Base-by-base conservation (phyloP, 2,329 filamentous ascomycete genomes). In the Penicillium paneum region DNA sequence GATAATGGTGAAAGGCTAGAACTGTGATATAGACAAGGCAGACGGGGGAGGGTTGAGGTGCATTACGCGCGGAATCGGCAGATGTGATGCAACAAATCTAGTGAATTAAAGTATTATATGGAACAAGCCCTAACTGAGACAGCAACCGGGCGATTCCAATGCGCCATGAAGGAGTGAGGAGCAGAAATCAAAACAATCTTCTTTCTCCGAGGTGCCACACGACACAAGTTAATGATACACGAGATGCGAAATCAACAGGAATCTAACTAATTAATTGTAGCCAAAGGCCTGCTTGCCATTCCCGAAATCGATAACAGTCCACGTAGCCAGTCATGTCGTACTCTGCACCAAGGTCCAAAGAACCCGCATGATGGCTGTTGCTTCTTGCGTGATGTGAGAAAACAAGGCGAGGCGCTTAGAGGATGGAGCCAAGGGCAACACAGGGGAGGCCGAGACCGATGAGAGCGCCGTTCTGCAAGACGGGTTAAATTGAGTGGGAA, bases 361-460 rank as follows among this genome's bases (percentile, higher is more conserved):
- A 29, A 32, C 40, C 19, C 36, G 24, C 41, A 29, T 31, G 24
- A 48, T 26, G 28, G 32, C 57, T 54, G 51, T 10, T 57, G 55
- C 55, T 54, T 57, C 48, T 57, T 43, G 59, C 57, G 43, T 15
- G 51, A 49, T 51, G 55, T 49, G 44, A 54, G 49, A 54, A 54
- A 52, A 42, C 47, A 47, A 34, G 49, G 32, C 15, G 48, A 43
- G 55, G 38, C 54, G 54, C 63, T 73, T 74, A 75, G 59, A 75
- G 42, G 59, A 73, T 64, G 49, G 71, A 67, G 55, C 71, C 70
- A 49, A 74, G 65, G 46, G 72, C 71, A 64, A 74, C 54, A 63
- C 73, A 75, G 52, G 72, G 71, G 54, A 74, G 64, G 31, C 58
- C 70, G 42, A 74, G 35, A 35, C 70, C 72, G 39, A 75, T 53